Base-by-base conservation (phyloP, 768 basidiomycete species). In the Daedalea quercina region DNA sequence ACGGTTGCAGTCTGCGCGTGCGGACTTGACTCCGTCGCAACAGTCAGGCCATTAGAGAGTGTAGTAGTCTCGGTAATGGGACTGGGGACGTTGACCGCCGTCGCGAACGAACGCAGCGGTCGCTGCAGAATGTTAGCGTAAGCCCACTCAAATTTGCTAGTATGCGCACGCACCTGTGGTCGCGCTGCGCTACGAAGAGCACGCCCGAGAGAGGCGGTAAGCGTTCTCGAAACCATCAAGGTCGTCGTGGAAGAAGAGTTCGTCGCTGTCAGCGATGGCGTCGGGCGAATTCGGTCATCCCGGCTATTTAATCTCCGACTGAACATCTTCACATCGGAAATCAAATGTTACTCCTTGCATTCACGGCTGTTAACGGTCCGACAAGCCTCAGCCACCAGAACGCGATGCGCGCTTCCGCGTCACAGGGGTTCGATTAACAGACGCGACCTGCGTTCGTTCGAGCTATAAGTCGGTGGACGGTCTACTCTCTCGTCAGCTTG, bases 1-100 rank as follows among this genome's bases (percentile, higher is more conserved):
- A 97, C 93, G n/a, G 95, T 99, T 7, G 94, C 94, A 0, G 96
- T 98, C 72, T 94, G 89, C 3, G 92, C 87, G 67, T 90, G 86
- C 3, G 90, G 79, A 55, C 93, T 89, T 8, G 88, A 73, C 70
- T 95, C 93, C 1, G 94, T 95, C 46, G 94, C 94, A 59, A 99
- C 85, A 12, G 93, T 95, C 53, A 99, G 76, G 55, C 96, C 96
- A 75, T 96, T 97, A 13, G 90, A 76, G 51, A 99, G 86, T 4
- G 92, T 95, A 24, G 94, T 87, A 55, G 92, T 83, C 71, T 97
- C 85, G 43, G 94, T 96, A 58, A 86, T 76, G 50, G 95, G 95
- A 47, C 79, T 73, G 42, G 76, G 72, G 55, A 77, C 63, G 69
- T 80, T 82, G 60, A 77, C 80, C 54, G 81, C 79, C 55, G 89